Base-by-base conservation (phyloP, 2,329 filamentous ascomycete species). In the Ustulina deusta region DNA sequence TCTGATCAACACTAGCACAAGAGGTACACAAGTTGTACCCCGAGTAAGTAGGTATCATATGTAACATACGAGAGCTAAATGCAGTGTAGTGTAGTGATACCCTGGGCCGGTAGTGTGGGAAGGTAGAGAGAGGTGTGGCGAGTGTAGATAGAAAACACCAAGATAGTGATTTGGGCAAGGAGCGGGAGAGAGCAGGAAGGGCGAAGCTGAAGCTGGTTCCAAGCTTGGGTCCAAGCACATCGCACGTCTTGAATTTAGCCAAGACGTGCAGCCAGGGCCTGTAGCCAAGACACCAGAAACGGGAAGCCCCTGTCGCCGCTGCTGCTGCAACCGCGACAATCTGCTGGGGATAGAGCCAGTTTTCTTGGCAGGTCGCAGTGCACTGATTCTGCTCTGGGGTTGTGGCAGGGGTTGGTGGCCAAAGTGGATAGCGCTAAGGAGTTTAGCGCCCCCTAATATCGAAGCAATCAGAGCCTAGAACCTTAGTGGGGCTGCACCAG, bases 391-490 rank as follows among this genome's bases (percentile, higher is more conserved):
- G 44, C 22, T 27, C 55, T 34, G 17, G 55, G 27, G 20, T 11
- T 6, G 13, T 44, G 3, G 17, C 25, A 48, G 32, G 51, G 29
- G 40, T n/a, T 42, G 2, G 38, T 15, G 10, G 20, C 40, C 17
- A 13, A 17, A 48, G 55, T 27, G 55, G 25, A 32, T 22, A 20
- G 34, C 55, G 52, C 49, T 54, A 60, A 34, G 34, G 7, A 34
- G 13, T 10, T 7, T 6, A 44, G 48, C 61, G 58, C 54, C 40
- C 48, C 36, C 22, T 51, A 27, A 51, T 10, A 44, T 64, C 29
- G 46, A 52, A 67, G 64, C 69, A 70, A 70, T 66, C 69, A 69
- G 60, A 63, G 22, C 58, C 44, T 20, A 40, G 59, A 61, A 29
- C 2, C 20, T 7, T 2, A 13, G 68, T 69, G 68, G 65, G 59